These are phyloP conservation scores for Mychonastes homosphaera DNA, from an alignment of 139 green algal species.

Conservation along the genomic window DNA sequence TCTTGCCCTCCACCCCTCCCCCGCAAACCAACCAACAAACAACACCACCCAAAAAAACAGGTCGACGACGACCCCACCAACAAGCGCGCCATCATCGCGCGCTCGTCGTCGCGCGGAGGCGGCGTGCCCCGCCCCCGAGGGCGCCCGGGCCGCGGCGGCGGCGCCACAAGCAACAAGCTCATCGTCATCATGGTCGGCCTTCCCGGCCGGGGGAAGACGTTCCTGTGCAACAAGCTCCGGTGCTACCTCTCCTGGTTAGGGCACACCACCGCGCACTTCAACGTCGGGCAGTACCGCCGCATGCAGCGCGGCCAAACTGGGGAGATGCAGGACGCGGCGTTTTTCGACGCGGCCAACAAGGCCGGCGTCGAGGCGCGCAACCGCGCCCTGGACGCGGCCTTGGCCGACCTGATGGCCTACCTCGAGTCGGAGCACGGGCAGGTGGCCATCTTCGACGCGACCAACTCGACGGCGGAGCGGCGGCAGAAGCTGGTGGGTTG, in stretches of 20 bases:
- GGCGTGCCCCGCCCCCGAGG: neutral
- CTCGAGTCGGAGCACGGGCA: constrained; percentile 41
- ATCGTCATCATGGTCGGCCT: constrained; percentile 85
- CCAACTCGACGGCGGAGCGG: constrained; percentile 69
- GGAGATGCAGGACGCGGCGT: constrained; percentile 53
- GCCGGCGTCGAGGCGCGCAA: constrained; percentile 45
- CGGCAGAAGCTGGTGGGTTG: constrained; percentile 44
- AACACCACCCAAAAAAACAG: no score
- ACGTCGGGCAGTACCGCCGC: constrained; percentile 76
- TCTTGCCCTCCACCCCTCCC: no score
- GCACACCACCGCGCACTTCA: constrained; percentile 81
- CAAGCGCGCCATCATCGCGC: constrained; percentile 21
- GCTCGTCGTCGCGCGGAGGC: neutral
- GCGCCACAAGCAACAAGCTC: constrained; percentile 28
- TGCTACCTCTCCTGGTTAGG: constrained; percentile 56
- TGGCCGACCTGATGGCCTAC: constrained; percentile 73
- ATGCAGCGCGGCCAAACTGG: constrained; percentile 28
- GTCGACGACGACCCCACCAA: constrained; percentile 32
- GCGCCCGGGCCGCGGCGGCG: neutral
- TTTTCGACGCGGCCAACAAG: constrained; percentile 67
- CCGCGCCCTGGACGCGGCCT: constrained; percentile 44
- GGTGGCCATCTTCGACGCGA: constrained; percentile 86
- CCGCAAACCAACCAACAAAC: no score
- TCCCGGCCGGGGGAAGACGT: constrained; percentile 80
- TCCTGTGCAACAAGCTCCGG: constrained; percentile 59